Evolutionary conservation across 805 yeast species (phyloP).

Genomic region (Metschnikowia similis): DNA sequence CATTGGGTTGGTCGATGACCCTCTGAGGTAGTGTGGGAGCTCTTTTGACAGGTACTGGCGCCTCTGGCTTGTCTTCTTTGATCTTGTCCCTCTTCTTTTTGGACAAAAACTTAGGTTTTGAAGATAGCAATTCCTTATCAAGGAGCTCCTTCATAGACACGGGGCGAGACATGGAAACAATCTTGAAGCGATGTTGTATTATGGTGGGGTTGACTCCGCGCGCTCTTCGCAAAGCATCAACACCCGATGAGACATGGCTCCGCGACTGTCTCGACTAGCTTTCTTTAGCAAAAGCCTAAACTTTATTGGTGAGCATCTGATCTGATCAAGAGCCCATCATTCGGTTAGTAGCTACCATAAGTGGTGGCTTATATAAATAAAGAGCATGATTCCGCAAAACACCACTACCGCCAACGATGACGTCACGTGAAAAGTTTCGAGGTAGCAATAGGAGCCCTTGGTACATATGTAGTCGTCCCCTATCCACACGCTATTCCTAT

Average conservation of each 20-base stretch:
- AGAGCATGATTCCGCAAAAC: conserved; percentile 16
- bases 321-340: no score
- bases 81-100: conserved; percentile 10
- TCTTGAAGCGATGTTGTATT: no score
- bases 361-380: conserved; percentile 3
- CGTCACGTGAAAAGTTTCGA: conserved; percentile 24
- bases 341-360: not conserved
- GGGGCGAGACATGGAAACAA: conserved; percentile 15
- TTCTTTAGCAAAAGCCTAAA: no score
- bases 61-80: not conserved
- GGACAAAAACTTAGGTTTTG: conserved; percentile 14
- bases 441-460: conserved; percentile 29
- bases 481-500: conserved; percentile 21
- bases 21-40: not conserved
- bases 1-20: not conserved
- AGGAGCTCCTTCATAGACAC: conserved; percentile 15
- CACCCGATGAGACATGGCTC: not conserved
- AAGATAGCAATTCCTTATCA: conserved; percentile 4
- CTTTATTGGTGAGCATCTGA: no score
- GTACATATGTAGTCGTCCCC: conserved; percentile 16
- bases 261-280: not conserved
- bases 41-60: not conserved
- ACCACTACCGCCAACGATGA: conserved; percentile 20
- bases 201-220: not conserved
- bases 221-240: not conserved